phyloP scores from a whole-genome alignment of 306 rosid species.

The Erythrophleum fordii region DNA sequence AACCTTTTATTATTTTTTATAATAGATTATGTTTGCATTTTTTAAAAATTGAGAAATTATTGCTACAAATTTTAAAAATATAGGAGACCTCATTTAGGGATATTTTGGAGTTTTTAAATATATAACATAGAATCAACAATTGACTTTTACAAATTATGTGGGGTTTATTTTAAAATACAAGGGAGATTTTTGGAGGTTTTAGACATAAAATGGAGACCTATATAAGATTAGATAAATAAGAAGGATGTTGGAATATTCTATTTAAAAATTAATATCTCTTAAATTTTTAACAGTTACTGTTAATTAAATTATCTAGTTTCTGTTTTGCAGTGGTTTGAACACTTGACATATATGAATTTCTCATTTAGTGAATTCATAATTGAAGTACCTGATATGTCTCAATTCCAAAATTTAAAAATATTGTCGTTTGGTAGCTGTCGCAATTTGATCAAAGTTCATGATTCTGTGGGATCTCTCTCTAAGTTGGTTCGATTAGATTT shows the following conservation, averaged over 20 bases:
- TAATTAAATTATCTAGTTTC: not conserved
- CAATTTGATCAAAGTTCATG: not conserved
- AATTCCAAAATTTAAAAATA: not conserved
- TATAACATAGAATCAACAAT: too few relatives aligned
- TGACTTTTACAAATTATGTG: too few relatives aligned
- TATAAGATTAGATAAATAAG: not conserved
- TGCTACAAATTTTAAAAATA: too few relatives aligned
- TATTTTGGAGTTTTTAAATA: too few relatives aligned
- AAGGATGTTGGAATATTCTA: not conserved
- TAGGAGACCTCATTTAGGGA: too few relatives aligned
- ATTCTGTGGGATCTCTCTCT: not conserved
- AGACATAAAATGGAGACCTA: too few relatives aligned
- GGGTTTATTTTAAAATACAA: too few relatives aligned
- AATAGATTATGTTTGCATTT: too few relatives aligned
- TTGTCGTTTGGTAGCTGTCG: not conserved
- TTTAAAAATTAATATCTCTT: not conserved
- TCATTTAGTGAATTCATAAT: not conserved
- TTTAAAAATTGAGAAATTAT: too few relatives aligned
- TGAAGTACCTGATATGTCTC: not conserved
- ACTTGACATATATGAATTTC: not conserved
- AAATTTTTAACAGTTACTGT: not conserved
- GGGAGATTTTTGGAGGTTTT: not conserved
- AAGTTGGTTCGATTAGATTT: not conserved
- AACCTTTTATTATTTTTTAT: too few relatives aligned
- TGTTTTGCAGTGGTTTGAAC: not conserved